Percentiles rank a stretch among this genome's conserved stretches.
Conservation (phyloP, 2,329 filamentous ascomycete genomes). For the Lasiodiplodia sp. region DNA sequence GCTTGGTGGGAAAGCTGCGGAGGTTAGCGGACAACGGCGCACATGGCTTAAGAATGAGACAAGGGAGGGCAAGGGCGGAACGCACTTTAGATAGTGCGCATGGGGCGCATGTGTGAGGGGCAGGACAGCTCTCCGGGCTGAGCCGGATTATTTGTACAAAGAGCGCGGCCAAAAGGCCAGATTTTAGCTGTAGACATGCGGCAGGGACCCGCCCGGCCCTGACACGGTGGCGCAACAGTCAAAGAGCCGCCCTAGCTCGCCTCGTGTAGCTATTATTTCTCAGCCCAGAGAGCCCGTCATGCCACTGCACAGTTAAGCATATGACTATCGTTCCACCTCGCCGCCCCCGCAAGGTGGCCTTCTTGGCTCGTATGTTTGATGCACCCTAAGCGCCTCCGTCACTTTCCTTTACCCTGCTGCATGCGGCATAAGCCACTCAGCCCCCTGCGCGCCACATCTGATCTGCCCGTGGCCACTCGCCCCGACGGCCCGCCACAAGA, state of each 20-base stretch:
- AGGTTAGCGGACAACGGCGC: conserved; percentile 28
- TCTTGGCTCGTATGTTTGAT: conserved; percentile 27
- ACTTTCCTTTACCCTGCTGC: not conserved
- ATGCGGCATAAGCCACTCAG: not conserved
- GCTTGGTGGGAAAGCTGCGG: conserved; percentile 21
- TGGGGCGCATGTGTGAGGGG: not conserved
- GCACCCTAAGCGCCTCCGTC: conserved; percentile 7
- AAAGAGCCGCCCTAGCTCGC: conserved; percentile 4
- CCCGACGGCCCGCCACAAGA: conserved; percentile 5
- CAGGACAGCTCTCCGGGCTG: not conserved
- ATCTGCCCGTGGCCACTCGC: not conserved
- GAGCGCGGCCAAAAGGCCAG: conserved; percentile 47
- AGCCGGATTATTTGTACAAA: conserved; percentile 31
- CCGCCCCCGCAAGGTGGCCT: conserved; percentile 23
- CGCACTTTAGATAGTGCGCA: conserved; percentile 10
- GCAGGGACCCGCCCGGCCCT: conserved; percentile 17
- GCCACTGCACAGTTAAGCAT: not conserved
- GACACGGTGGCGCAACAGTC: conserved; percentile 27
- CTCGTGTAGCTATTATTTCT: conserved; percentile 8
- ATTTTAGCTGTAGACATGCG: conserved; percentile 36
- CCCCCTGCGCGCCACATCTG: conserved; percentile 4
- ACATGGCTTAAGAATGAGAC: not conserved
- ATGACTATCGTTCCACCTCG: conserved; percentile 10
- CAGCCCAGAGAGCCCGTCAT: conserved; percentile 18
- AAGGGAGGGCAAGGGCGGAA: conserved; percentile 5